These are phyloP conservation scores for Myxozyma melibiosi DNA, from an alignment of 805 yeast genomes.

Conservation along the genomic window DNA sequence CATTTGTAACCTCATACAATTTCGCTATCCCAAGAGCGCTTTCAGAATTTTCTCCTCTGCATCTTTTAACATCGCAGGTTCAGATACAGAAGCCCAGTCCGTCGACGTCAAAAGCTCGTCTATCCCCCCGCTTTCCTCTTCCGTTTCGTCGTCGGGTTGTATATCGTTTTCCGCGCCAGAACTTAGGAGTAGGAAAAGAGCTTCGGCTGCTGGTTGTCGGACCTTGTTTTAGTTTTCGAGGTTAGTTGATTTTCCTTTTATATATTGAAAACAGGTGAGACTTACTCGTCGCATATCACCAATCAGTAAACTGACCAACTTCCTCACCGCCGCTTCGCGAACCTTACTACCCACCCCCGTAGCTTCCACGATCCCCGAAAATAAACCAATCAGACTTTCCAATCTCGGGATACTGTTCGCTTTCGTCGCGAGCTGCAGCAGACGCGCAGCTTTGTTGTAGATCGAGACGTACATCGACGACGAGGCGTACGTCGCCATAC, in stretches of 20 bases:
- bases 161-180: not conserved
- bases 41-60: not conserved
- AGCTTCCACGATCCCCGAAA: not conserved
- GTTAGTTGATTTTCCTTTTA: not conserved
- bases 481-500: not conserved
- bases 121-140: not conserved
- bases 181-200: not conserved
- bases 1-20: no score
- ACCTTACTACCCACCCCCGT: slow-evolving; percentile 3
- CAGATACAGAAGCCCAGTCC: not conserved
- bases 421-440: slow-evolving; percentile 12
- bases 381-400: not conserved
- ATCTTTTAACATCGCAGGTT: not conserved
- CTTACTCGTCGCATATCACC: slow-evolving; percentile 13
- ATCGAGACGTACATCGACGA: slow-evolving; percentile 2
- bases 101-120: not conserved
- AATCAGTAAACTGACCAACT: slow-evolving; percentile 3
- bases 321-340: slow-evolving; percentile 18
- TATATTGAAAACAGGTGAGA: not conserved
- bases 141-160: not conserved
- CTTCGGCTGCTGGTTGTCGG: slow-evolving; percentile 12
- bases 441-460: slow-evolving; percentile 22
- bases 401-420: slow-evolving; percentile 2
- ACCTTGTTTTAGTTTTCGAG: not conserved
- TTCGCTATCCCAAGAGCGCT: no score